Evolutionary conservation across 805 yeast species (phyloP), one percentile per base, ranked within the genome.

Genomic region (Komagataella kurtzmanii): DNA sequence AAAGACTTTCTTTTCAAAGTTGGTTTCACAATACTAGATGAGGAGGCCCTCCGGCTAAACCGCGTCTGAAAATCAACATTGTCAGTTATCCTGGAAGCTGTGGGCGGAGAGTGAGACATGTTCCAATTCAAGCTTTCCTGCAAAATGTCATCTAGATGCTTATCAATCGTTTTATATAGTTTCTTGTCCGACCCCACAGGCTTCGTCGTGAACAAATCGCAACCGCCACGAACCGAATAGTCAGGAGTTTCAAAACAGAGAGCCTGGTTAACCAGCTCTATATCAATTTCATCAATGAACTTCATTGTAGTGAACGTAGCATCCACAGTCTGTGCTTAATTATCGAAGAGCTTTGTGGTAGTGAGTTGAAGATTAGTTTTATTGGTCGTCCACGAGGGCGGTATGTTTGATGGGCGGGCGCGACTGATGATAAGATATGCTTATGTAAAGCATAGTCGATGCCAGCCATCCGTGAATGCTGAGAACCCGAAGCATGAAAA

Each of bases 191-290:
- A 76, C 1, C 93, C 88, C 21, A 90, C 88, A 1, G 97, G 89
- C 61, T 91, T 93, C 1, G 99, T 93, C 1, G 98, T 87, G 62
- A 88, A 93, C 49, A 93, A 75, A 62, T 93, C 99, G 63, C 96
- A 83, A 23, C 95, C 89, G 10, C 97, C 98, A 52, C 79, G 77
- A 45, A 93, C 80, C 58, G 76, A 83, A 60, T 85, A 79, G 58
- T 85, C 95, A 1, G 79, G 73, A 3, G 89, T 81, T 56, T 82
- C 86, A 57, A 88, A 88, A 57, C 82, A 81, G 52, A 93, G 77
- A 51, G 88, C 85, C 61, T 89, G 95, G 62, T 89, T 89, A 44
- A 93, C 85, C 58, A 85, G 75, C 65, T 89, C 97, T n/a, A 93
- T 81, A 60, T 90, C 97, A 45, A 88, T 83, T 61, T 85, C 93